Percentiles rank a stretch among this genome's conserved stretches.
These are phyloP conservation scores for Pleurotus tuoliensis DNA, from an alignment of 768 basidiomycete genomes.

Conservation along the genomic window DNA sequence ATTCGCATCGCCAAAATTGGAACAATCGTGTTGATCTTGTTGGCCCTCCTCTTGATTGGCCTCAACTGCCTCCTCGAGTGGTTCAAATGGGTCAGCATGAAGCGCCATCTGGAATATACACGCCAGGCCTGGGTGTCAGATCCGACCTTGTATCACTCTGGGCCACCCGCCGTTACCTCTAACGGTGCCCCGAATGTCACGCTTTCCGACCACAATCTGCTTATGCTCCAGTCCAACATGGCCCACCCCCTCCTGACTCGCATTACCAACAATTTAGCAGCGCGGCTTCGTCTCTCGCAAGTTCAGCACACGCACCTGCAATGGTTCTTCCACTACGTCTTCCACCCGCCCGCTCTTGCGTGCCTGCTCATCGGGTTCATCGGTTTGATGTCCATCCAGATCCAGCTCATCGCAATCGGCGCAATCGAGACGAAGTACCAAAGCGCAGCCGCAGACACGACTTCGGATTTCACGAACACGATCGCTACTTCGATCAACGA, in stretches of 20 bases:
- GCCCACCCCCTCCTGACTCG: slow-evolving; percentile 73
- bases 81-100: slow-evolving; percentile 81
- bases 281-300: slow-evolving; percentile 50
- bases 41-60: slow-evolving; percentile 70
- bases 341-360: slow-evolving; percentile 86
- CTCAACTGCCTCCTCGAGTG: slow-evolving; percentile 78
- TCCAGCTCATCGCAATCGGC: slow-evolving; percentile 78
- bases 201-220: slow-evolving; percentile 72
- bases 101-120: slow-evolving; percentile 59
- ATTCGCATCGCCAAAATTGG: slow-evolving; percentile 78
- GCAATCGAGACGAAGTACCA: slow-evolving; percentile 70
- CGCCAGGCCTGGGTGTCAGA: slow-evolving; percentile 77
- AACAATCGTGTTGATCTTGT: slow-evolving; percentile 63
- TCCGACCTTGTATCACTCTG: slow-evolving; percentile 51
- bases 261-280: slow-evolving; percentile 51
- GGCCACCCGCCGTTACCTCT: slow-evolving; percentile 20
- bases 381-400: slow-evolving; percentile 79
- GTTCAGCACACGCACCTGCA: slow-evolving; percentile 65
- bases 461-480: slow-evolving; percentile 61
- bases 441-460: slow-evolving; percentile 55
- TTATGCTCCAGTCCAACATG: slow-evolving; percentile 66
- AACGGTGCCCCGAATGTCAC: slow-evolving; percentile 44
- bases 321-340: slow-evolving; percentile 91
- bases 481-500: slow-evolving; percentile 77
- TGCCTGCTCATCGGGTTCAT: slow-evolving; percentile 93